Percentiles rank a stretch among this genome's conserved stretches.
Conservation (phyloP, 1,139 yeast genomes). For the Geotrichum candidum region DNA sequence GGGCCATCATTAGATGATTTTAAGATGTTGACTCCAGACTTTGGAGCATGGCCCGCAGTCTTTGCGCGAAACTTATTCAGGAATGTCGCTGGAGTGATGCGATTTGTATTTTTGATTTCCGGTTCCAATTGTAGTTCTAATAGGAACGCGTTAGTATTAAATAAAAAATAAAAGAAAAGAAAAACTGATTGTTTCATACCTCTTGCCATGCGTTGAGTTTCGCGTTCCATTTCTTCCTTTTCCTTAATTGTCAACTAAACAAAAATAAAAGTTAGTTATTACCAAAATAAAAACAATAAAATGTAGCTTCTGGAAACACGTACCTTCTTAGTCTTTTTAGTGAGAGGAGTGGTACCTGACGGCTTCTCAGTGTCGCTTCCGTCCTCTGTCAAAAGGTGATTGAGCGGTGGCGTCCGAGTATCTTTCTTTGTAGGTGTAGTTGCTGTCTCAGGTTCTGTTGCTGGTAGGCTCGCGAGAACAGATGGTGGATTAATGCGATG, state of each 20-base stretch:
- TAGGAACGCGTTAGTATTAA: neutral
- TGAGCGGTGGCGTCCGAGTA: neutral
- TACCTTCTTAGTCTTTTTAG: slow-evolving; percentile 1
- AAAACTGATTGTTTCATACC: slow-evolving; percentile 13
- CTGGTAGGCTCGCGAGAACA: neutral
- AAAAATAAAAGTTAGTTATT: neutral
- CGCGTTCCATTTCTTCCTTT: slow-evolving; percentile 30
- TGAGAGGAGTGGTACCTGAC: neutral
- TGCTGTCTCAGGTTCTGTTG: neutral
- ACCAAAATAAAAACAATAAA: neutral
- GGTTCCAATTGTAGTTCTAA: slow-evolving; percentile 28
- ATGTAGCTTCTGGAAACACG: neutral
- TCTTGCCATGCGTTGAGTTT: slow-evolving; percentile 31
- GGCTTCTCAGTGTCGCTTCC: neutral
- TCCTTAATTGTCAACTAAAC: slow-evolving; percentile 27
- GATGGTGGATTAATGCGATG: neutral
- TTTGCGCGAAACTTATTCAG: slow-evolving; percentile 20
- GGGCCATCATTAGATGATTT: neutral
- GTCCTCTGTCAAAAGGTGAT: neutral
- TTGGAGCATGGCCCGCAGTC: neutral
- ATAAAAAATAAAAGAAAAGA: neutral
- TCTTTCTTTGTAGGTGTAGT: neutral
- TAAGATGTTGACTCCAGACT: neutral
- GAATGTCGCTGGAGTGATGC: slow-evolving; percentile 25
- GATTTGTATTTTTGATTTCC: slow-evolving; percentile 21